Base-by-base conservation (phyloP, 148 eudicot genomes). In the Rhododendron mucronatum region DNA sequence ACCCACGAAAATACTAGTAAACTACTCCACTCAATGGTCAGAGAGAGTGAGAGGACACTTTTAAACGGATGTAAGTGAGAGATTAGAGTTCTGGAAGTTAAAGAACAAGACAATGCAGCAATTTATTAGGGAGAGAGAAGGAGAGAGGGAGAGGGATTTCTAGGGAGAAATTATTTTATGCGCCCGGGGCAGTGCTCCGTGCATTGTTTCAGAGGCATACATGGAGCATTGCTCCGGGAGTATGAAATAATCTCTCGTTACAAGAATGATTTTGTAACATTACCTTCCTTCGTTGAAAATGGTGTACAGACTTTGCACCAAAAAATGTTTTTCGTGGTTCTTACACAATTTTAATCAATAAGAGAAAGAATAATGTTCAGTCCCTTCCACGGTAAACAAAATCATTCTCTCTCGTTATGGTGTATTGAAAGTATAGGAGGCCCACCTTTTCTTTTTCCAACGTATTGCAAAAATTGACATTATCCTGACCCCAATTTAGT, bases 41-140 rank as follows among this genome's bases (percentile, higher is more conserved):
- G 20, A 12, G 55, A 77, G 47, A 84, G 5, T 13, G 73, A 3
- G 59, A 61, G 15, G 59, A 82, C 77, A 83, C 85, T 85, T 86
- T 83, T 77, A n/a, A n/a, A 65, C 33, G 73, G 33, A 13, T 26
- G 13, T 71, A n/a, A 14, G 39, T 71, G 76, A 30, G 76, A 30
- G 85, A 88, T 89, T 85, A 44, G n/a, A 86, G 89, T 76, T 86
- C 67, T 82, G 73, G 88, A 89, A 81, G 85, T 85, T 86, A 81
- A 91, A 87, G 83, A 92, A 87, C 85, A 88, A 87, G 90, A 93
- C 92, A 89, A 90, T 88, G 90, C 89, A 81, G 88, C 86, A 82
- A 86, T 71, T 59, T 20, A 59, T 5, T 13, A 55, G 81, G 84
- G 87, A 85, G 73, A 84, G 9, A 13, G 30, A 71, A 33, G 12